Evolutionary conservation across 257 asterid genomes (phyloP).

Genomic region (Eustoma russellianum): DNA sequence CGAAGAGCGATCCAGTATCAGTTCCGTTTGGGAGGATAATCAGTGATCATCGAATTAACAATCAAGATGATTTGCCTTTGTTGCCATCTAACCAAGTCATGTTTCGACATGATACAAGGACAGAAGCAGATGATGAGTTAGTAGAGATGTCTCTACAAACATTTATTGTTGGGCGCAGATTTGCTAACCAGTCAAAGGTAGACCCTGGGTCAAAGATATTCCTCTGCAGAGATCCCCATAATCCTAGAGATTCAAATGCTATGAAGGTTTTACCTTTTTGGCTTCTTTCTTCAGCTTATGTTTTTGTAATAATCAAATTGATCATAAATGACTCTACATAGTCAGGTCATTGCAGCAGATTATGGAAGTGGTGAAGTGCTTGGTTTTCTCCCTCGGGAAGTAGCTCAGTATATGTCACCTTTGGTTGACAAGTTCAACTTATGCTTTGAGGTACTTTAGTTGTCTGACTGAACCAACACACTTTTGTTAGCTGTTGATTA

Average conservation of each 20-base stretch:
- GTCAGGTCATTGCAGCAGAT: conserved; percentile 64
- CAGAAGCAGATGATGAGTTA: conserved; percentile 23
- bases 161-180: conserved; percentile 78
- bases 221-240: conserved; percentile 67
- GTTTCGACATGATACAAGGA: conserved; percentile 21
- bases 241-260: conserved; percentile 71
- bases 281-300: conserved; percentile 9
- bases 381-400: conserved; percentile 80
- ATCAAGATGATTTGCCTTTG: conserved; percentile 16
- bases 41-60: conserved; percentile 16
- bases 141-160: conserved; percentile 45
- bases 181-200: conserved; percentile 38
- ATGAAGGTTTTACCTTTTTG: conserved; percentile 48
- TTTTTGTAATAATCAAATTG: no score
- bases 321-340: conserved; percentile 6
- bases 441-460: conserved; percentile 54
- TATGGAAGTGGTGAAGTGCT: conserved; percentile 35
- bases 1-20: conserved; percentile 9
- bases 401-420: conserved; percentile 72
- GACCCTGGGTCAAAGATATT: conserved; percentile 38
- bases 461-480: neutral
- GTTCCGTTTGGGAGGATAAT: conserved; percentile 16
- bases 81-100: conserved; percentile 19
- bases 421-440: conserved; percentile 58
- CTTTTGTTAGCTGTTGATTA: no score